Base-by-base conservation (phyloP, 116 monocot genomes). In the Posidonia oceanica region DNA sequence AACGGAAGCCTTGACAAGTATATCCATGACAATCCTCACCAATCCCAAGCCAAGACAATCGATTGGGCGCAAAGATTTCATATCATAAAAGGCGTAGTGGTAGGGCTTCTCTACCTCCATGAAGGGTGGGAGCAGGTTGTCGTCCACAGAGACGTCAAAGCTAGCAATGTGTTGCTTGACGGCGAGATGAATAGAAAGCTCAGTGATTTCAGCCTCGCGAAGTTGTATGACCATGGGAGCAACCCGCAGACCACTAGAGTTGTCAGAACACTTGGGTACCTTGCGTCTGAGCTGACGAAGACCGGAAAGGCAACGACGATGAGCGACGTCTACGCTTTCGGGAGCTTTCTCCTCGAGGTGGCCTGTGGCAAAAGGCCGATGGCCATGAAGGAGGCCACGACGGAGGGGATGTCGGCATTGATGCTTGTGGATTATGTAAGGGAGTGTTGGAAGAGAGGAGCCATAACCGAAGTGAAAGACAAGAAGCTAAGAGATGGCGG, bases 251-350 rank as follows among this genome's bases (percentile, higher is more conserved):
- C 85, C 0, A 82, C 85, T 7, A 66, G 63, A 1, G 54, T 85
- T 0, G 72, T 82, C 3, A 82, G 85, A 14, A 85, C 85, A 0
- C 20, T 81, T 40, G 85, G 85, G 5, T 85, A 85, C 61, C 66
- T 82, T 6, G 79, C 82, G 12, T 82, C 85, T n/a, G 85, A 82
- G 72, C 68, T 84, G 10, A 20, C 60, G 15, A 66, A 59, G 52
- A 71, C 74, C 4, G 84, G 84, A 17, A 85, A 75, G 71, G 74
- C 77, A 4, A 82, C 74, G 2, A 74, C 70, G 2, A 14, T 5
- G 7, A 71, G 76, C 10, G 86, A 86, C 54, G 74, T 86, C 20
- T 86, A 58, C 36, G 75, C 74, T 0, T 86, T 82, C 41, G 86
- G 86, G 1, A 67, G 63, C 0, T 75, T 83, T 11, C 5, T 82